Evolutionary conservation across 148 eudicot genomes (phyloP).

Genomic region (Rhododendron griersonianum): DNA sequence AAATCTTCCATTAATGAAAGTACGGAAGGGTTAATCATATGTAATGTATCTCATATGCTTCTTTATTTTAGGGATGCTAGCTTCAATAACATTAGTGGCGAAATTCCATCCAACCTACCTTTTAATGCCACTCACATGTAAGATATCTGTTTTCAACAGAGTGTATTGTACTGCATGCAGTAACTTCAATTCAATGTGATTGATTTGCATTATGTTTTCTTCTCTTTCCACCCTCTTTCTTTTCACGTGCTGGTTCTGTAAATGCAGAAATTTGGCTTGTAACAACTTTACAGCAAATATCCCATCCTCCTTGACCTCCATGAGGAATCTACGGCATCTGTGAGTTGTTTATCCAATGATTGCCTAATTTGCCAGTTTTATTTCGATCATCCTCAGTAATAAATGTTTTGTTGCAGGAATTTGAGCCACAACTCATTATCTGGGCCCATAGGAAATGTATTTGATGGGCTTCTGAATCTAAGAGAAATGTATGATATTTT

Average conservation of each 20-base stretch:
- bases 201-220: background rate
- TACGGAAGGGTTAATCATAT: background rate
- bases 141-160: conserved; percentile 18
- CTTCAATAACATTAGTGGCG: conserved; percentile 60
- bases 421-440: conserved; percentile 72
- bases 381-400: conserved; percentile 3
- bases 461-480: conserved; percentile 54
- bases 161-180: background rate
- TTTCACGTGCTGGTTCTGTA: background rate
- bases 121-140: conserved; percentile 73
- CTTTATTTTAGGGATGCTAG: conserved; percentile 59
- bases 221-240: background rate
- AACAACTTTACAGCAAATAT: conserved; percentile 58
- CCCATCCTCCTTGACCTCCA: conserved; percentile 56
- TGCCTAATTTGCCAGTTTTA: background rate
- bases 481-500: conserved; percentile 58
- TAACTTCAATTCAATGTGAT: background rate
- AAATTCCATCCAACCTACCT: conserved; percentile 69
- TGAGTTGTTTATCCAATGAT: conserved; percentile 34
- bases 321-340: conserved; percentile 72
- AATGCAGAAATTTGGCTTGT: conserved; percentile 66
- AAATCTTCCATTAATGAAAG: background rate
- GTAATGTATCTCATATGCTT: background rate
- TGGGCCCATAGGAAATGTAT: conserved; percentile 74
- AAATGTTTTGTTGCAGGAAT: conserved; percentile 50